Conservation (phyloP, 768 basidiomycete species). For the Astraeus odoratus region DNA sequence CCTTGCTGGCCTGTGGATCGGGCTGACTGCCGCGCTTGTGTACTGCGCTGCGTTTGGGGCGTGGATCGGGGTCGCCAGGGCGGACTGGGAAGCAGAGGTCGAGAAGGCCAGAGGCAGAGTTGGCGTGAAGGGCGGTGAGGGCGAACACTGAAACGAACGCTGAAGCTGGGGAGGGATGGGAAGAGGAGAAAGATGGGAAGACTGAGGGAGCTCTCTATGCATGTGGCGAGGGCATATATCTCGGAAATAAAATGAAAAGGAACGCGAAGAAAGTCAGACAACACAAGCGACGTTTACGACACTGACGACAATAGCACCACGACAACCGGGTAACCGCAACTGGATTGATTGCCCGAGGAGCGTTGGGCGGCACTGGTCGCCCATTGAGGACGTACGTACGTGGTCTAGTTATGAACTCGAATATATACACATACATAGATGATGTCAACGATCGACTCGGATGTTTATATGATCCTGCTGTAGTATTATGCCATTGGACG, state of each 20-base stretch:
- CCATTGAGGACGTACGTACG: no score
- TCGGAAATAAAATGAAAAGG: neutral
- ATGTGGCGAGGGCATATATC: no score
- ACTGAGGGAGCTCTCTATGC: no score
- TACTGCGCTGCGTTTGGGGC: slow-evolving; percentile 54
- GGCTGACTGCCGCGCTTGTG: slow-evolving; percentile 63
- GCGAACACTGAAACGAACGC: slow-evolving; percentile 5
- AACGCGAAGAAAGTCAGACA: no score
- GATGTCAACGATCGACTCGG: no score
- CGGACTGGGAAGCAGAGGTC: slow-evolving; percentile 66
- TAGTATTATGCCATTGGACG: no score
- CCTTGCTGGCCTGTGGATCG: slow-evolving; percentile 79
- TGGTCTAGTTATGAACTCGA: no score
- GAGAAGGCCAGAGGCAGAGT: slow-evolving; percentile 11
- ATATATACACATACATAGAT: no score
- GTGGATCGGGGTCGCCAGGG: slow-evolving; percentile 39
- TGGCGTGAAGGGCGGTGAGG: slow-evolving; percentile 43
- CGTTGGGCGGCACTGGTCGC: no score
- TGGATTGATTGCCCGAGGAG: no score
- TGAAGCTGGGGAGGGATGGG: slow-evolving; percentile 33
- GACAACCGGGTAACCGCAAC: no score
- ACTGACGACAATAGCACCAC: neutral
- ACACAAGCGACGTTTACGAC: neutral
- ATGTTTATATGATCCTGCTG: no score
- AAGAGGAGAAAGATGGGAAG: slow-evolving; percentile 26